phyloP scores from a whole-genome alignment of 2,329 filamentous ascomycete genomes.

The Blastomyces silverae region DNA sequence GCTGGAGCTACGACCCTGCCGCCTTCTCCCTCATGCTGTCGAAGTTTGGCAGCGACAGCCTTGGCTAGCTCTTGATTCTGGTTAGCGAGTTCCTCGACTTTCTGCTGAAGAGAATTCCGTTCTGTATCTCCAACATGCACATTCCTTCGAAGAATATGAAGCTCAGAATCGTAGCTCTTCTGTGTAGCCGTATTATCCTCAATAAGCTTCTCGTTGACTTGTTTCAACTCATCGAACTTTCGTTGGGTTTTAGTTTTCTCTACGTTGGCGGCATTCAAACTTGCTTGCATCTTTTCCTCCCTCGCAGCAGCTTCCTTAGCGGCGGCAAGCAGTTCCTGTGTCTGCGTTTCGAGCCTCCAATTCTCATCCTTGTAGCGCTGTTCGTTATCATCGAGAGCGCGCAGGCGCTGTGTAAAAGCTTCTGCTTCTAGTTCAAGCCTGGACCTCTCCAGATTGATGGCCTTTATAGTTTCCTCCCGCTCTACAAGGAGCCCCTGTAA shows the following conservation, averaged over 20 bases:
- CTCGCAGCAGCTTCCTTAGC: slow-evolving; percentile 72
- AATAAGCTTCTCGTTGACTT: slow-evolving; percentile 65
- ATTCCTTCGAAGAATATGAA: slow-evolving; percentile 75
- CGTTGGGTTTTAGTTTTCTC: slow-evolving; percentile 75
- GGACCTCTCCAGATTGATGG: slow-evolving; percentile 65
- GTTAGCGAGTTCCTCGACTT: slow-evolving; percentile 75
- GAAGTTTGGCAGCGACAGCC: slow-evolving; percentile 68
- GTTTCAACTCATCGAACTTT: slow-evolving; percentile 84
- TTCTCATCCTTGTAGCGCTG: slow-evolving; percentile 97
- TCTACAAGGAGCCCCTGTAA: slow-evolving; percentile 78
- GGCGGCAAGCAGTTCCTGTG: slow-evolving; percentile 71
- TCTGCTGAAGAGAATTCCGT: slow-evolving; percentile 67
- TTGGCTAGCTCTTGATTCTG: slow-evolving; percentile 89
- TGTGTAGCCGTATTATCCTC: slow-evolving; percentile 72
- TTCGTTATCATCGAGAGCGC: slow-evolving; percentile 83
- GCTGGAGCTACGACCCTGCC: slow-evolving; percentile 55
- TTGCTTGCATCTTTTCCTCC: slow-evolving; percentile 72
- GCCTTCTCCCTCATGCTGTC: slow-evolving; percentile 58
- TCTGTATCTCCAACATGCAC: slow-evolving; percentile 73
- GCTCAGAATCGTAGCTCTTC: slow-evolving; percentile 83
- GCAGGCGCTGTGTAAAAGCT: slow-evolving; percentile 69
- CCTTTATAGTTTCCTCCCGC: slow-evolving; percentile 77
- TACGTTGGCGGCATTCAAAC: slow-evolving; percentile 59
- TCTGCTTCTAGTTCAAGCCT: slow-evolving; percentile 77
- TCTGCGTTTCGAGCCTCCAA: slow-evolving; percentile 89